Conservation (phyloP, 139 green algal species). For the Ulvella scutata region DNA sequence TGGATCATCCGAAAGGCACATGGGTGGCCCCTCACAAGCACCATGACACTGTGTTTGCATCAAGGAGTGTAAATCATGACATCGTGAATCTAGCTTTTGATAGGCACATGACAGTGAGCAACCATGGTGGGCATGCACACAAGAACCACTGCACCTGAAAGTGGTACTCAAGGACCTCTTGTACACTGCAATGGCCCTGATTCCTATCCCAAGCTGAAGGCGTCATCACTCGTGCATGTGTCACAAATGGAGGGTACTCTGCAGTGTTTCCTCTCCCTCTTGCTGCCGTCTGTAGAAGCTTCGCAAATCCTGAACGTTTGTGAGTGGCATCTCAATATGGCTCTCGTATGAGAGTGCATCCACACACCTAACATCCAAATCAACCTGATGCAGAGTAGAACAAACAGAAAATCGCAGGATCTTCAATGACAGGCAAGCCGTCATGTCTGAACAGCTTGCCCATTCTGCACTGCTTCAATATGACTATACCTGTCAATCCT, state of each 20-base stretch:
- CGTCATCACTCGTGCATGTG: neutral
- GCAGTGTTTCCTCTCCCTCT: neutral
- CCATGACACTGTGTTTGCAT: neutral
- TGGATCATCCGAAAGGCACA: no score
- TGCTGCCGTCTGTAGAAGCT: neutral
- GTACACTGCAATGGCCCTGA: neutral
- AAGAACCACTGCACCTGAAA: neutral
- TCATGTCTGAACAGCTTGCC: no score
- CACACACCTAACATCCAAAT: neutral
- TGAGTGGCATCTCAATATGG: neutral
- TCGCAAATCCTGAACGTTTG: neutral
- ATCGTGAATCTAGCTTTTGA: neutral
- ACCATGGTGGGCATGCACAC: no score
- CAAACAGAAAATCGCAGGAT: neutral
- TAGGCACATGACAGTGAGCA: neutral
- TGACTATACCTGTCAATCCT: no score
- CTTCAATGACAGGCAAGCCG: neutral
- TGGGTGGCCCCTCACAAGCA: no score
- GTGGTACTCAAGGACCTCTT: conserved; percentile 1
- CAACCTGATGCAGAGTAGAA: neutral
- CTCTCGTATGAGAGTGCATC: no score
- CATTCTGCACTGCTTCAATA: no score
- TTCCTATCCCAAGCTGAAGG: neutral
- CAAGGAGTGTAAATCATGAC: neutral
- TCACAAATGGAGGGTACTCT: neutral